Base-by-base conservation (phyloP, 2,329 filamentous ascomycete species). In the Penicillium verrucosum region DNA sequence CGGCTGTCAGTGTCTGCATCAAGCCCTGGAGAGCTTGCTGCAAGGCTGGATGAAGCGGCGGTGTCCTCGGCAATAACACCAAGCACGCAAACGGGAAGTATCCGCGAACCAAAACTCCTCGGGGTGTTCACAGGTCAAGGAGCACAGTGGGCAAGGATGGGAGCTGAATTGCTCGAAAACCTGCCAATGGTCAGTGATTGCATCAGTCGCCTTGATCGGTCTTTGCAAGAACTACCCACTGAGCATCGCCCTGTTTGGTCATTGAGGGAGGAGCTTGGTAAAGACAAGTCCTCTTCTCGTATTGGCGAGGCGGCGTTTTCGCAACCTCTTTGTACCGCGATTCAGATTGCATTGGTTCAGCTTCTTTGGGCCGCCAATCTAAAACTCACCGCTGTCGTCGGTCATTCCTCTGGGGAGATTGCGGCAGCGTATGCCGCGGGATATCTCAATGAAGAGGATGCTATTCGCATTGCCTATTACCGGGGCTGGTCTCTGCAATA, bases 371-470 rank as follows among this genome's bases (percentile, higher is more conserved):
- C 64, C 0, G 73, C 72, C 5, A 72, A 72, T 3, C 53, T 81
- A 18, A 43, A 50, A 0, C 71, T 77, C 6, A 37, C 57, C 2
- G 71, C 70, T 1, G 77, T 79, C 0, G 71, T 80, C 3, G 80
- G 80, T 2, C 80, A 82, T 60, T 81, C 79, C 0, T 78, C 76
- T 0, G 80, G 80, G 2, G 80, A 82, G 59, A 81, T 82, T 16
- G 79, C 67, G 0, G 80, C 80, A 0, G 81, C 78, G 0, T 83
- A 81, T 59, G 78, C 80, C 0, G 75, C 78, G 0, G 80, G 80
- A 0, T 68, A 74, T 18, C 51, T 84, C 3, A 68, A 68, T 0
- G 70, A 69, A 1, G 47, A 63, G 1, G 75, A 79, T 11, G 79
- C 80, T 4, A 78, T 82, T 4, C 63, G 64, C 0, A 69, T 76